Evolutionary conservation across 441 rosid species (phyloP), one percentile per base, ranked within the genome.

Genomic region (Flueggea neowawraea): DNA sequence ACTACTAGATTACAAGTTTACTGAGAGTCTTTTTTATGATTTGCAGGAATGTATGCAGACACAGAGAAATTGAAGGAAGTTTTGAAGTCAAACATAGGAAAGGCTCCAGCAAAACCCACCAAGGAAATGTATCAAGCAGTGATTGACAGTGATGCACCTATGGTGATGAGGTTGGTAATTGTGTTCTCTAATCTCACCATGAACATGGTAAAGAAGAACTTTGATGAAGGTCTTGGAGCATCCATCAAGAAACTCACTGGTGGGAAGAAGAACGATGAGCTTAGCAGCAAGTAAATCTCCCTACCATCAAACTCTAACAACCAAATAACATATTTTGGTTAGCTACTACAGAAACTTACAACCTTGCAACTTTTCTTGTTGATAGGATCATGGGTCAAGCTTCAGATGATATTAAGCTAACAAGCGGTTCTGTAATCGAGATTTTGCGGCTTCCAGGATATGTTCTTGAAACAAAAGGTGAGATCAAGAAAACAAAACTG

Each of bases 181-280:
- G 76, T 83, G 44, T 75, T 68, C 66, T 72, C 83, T 11, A 12
- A 70, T 33, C 79, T 80, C 69, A 81, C 82, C 41, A 72, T 79
- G 79, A 67, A 54, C 74, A 70, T 72, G 82, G 82, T 77, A 0
- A 79, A 70, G 31, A 81, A 58, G 68, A 79, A 65, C 69, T 57
- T 75, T 13, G 80, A 70, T 43, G 80, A 77, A 60, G 77, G 80
- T 32, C 81, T 82, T 2, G 82, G 75, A 61, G 77, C 82, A 63
- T 68, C 82, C 59, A 70, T 75, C 4, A 78, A 68, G 54, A 82
- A 76, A 60, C 71, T 81, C 14, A 68, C 63, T 5, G 77, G 84
- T 15, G 79, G 76, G 44, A 72, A 80, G 68, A 80, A 73, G 74
- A 65, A 77, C 14, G 79, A 75, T 2, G 81, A 80, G 53, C 73